Evolutionary conservation across 108 stramenopile genomes (phyloP).

Genomic region (Epipyxis sp.): DNA sequence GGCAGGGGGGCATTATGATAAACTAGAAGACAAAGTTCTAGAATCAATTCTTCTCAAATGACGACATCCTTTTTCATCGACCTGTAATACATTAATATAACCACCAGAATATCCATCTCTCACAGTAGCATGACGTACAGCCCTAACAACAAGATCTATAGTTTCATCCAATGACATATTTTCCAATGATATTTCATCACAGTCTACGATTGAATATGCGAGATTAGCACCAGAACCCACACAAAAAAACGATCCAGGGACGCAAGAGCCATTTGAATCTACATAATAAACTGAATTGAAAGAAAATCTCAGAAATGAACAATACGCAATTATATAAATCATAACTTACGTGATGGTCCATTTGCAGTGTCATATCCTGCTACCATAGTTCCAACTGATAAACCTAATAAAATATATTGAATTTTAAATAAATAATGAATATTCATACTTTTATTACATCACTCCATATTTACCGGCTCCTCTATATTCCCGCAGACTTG

Average conservation of each 20-base stretch:
- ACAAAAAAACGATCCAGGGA: background rate
- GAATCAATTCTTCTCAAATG: background rate
- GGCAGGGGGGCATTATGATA: no score
- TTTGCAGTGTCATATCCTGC: background rate
- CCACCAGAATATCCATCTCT: background rate
- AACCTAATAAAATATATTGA: no score
- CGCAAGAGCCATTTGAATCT: background rate
- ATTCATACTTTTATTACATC: no score
- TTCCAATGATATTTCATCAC: background rate
- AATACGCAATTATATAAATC: background rate
- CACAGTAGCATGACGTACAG: constrained; percentile 18
- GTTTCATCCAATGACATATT: background rate
- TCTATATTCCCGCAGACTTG: background rate
- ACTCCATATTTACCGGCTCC: no score
- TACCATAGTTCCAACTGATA: background rate
- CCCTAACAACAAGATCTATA: background rate
- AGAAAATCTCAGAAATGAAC: background rate
- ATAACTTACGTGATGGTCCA: background rate
- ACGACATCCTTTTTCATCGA: background rate
- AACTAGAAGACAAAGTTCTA: background rate
- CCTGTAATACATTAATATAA: background rate
- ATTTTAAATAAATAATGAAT: no score
- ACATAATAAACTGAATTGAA: background rate
- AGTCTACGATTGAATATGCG: background rate
- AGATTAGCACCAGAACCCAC: background rate